Evolutionary conservation across 306 rosid species (phyloP).

Genomic region (Glycine tomentella): DNA sequence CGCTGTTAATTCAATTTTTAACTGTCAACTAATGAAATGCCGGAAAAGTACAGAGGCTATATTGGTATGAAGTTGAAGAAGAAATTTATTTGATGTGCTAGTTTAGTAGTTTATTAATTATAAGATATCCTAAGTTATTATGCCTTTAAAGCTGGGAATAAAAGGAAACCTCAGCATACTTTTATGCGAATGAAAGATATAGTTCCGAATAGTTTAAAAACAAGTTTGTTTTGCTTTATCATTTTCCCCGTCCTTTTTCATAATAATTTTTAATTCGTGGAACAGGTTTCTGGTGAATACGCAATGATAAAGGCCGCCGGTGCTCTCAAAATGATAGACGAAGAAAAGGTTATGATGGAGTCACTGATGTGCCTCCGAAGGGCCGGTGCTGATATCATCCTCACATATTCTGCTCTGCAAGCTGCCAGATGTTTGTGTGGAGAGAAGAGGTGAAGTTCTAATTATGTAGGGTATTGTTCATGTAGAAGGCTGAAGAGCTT

Average conservation of each 20-base stretch:
- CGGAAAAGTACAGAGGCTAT: too few species aligned
- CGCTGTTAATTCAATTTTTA: neutral
- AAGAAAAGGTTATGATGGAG: constrained; percentile 94
- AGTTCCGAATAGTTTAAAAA: constrained; percentile 21
- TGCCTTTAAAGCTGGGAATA: too few species aligned
- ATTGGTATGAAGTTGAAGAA: too few species aligned
- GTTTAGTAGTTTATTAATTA: too few species aligned
- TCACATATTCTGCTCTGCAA: constrained; percentile 90
- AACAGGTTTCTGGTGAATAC: constrained; percentile 96
- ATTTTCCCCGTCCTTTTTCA: neutral
- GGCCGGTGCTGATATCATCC: constrained; percentile 93
- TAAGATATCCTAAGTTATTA: neutral
- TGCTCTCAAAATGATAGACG: constrained; percentile 88
- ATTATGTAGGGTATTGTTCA: neutral
- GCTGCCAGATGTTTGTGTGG: constrained; percentile 89
- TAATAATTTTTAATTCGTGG: constrained; percentile 9
- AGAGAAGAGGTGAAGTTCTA: constrained; percentile 66
- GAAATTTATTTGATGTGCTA: too few species aligned
- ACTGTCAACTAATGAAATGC: constrained; percentile 4
- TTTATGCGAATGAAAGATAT: constrained; percentile 21
- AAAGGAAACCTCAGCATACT: neutral
- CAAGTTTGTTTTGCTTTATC: neutral
- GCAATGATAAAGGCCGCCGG: constrained; percentile 96
- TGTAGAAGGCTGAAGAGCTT: too few species aligned
- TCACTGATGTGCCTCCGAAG: constrained; percentile 90